Evolutionary conservation across 1,284 basidiomycete species (phyloP).

Genomic region (Vanrija humicola): DNA sequence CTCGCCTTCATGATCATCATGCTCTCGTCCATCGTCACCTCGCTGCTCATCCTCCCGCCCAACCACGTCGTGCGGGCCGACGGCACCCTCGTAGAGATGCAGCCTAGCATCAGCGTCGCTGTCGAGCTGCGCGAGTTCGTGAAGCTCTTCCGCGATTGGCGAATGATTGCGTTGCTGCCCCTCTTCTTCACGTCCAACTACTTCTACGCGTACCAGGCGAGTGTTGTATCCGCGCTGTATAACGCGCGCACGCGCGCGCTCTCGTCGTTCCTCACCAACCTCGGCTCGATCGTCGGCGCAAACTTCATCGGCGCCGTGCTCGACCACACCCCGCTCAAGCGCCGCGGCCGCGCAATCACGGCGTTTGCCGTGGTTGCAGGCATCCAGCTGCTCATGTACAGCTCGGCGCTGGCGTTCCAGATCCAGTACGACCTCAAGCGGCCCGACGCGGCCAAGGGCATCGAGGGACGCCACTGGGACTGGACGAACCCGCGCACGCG

Average conservation of each 20-base stretch:
- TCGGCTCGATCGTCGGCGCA: constrained; percentile 39
- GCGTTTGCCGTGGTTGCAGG: constrained; percentile 27
- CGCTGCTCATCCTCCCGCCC: constrained; percentile 39
- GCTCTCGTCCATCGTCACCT: constrained; percentile 28
- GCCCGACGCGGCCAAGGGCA: constrained; percentile 35
- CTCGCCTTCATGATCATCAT: constrained; percentile 46
- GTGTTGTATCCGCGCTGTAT: constrained; percentile 35
- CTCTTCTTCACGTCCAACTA: constrained; percentile 42
- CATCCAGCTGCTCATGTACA: constrained; percentile 36
- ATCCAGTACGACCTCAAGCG: constrained; percentile 21
- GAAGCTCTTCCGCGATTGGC: constrained; percentile 35
- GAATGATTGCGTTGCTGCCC: constrained; percentile 36
- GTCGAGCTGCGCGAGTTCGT: constrained; percentile 31
- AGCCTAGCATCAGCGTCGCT: constrained; percentile 15
- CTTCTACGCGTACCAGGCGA: constrained; percentile 40
- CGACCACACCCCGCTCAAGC: constrained; percentile 33
- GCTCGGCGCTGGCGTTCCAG: constrained; percentile 37
- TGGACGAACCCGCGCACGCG: neutral
- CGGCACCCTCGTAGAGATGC: constrained; percentile 36
- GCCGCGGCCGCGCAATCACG: constrained; percentile 31
- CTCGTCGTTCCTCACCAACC: constrained; percentile 29
- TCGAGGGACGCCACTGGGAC: constrained; percentile 29
- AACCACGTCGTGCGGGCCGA: constrained; percentile 34
- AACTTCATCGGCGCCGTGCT: constrained; percentile 39
- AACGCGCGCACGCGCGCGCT: constrained; percentile 40